phyloP scores from a whole-genome alignment of 2,329 filamentous ascomycete species.

The Exophiala aquamarina region DNA sequence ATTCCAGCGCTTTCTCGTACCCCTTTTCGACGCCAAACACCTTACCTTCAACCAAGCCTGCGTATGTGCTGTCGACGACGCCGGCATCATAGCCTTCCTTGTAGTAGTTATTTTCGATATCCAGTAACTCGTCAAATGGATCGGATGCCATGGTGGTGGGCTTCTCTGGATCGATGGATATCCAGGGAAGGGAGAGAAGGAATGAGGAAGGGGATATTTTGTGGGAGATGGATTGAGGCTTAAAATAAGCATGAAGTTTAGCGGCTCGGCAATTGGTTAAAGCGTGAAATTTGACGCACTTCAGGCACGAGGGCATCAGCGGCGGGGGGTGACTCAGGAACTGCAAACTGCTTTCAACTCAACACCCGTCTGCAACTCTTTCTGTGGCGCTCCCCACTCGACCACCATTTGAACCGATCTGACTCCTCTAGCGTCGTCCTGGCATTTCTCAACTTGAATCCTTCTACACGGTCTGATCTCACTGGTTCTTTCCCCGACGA shows the following conservation, averaged over 20 bases:
- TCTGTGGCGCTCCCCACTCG: too few relatives aligned
- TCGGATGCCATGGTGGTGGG: constrained; percentile 42
- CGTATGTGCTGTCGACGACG: constrained; percentile 68
- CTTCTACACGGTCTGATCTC: too few relatives aligned
- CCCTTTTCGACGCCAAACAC: constrained; percentile 89
- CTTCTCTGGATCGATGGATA: neutral
- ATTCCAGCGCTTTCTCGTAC: constrained; percentile 85
- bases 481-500: too few relatives aligned
- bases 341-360: too few relatives aligned
- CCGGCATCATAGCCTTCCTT: constrained; percentile 77
- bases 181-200: neutral
- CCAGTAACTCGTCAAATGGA: constrained; percentile 58
- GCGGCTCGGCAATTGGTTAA: constrained; percentile 8
- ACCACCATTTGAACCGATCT: too few relatives aligned
- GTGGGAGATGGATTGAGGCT: constrained; percentile 7
- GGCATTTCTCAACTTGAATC: too few relatives aligned
- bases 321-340: neutral
- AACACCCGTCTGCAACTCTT: too few relatives aligned
- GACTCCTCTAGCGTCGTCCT: too few relatives aligned
- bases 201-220: neutral
- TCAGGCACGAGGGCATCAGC: neutral
- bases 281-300: neutral
- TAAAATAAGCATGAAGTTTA: constrained; percentile 18
- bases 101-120: constrained; percentile 72
- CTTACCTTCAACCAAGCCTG: constrained; percentile 83